Conservation (phyloP, 129 eudicot species). For the Flaveria bidentis region DNA sequence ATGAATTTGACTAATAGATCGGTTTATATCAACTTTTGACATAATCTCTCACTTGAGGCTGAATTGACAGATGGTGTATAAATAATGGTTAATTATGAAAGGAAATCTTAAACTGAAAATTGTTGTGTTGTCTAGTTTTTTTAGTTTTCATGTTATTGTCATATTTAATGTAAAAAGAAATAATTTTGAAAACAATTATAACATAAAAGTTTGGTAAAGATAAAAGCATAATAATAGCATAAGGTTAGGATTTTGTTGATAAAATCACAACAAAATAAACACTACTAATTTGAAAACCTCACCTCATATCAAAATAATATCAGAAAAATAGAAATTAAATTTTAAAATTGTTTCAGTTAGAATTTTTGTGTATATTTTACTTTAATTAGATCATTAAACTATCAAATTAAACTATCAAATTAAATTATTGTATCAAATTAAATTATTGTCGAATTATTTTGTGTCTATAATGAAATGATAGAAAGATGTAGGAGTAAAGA, state of each 20-base stretch:
- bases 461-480: no score
- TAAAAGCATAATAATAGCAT: neutral
- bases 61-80: conserved; percentile 11
- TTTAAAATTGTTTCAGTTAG: no score
- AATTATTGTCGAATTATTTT: no score
- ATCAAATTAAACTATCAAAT: no score
- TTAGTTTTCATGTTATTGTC: neutral
- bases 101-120: conserved; percentile 14
- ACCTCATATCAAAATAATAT: no score
- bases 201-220: neutral
- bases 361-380: no score
- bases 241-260: neutral
- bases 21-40: conserved; percentile 31
- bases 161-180: neutral
- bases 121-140: neutral
- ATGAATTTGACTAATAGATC: conserved; percentile 20
- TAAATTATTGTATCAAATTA: no score
- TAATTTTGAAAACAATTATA: neutral
- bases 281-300: no score
- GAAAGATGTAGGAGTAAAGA: no score
- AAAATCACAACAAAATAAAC: no score
- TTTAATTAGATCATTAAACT: no score
- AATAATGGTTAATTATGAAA: conserved; percentile 16
- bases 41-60: conserved; percentile 24
- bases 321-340: no score